Evolutionary conservation across 129 eudicot species (phyloP), one percentile per base, ranked within the genome.

Genomic region (Flaveria bidentis): DNA sequence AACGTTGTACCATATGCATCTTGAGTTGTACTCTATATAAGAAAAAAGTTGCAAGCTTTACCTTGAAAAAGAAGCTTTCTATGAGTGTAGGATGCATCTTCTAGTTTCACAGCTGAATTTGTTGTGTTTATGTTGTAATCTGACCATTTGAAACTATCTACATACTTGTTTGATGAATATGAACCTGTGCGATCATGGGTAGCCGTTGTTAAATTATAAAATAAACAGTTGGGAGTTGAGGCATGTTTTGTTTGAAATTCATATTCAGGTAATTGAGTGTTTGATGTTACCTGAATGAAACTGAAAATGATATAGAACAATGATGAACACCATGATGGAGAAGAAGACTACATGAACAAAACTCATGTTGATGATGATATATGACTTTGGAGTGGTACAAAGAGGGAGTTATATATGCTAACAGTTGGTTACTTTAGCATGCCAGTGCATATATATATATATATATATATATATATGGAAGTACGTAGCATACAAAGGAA

Each of bases 11-110:
- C 55, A 51, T 17, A 64, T 49, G 74, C 80, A 67, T 67, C 68
- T 52, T 42, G 18, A 55, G 45, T 42, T 67, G 67, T 67, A 76
- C 69, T 47, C 13, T 52, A 52, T 5, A 16, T 42, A 67, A 20
- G n/a, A 20, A 68, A 63, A 30, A 30, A 30, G 36, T 30, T 30
- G 36, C 30, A n/a, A 58, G 66, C 23, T 61, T 70, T 84, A 87
- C 91, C 91, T 78, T 84, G 83, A 28, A 69, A 75, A 83, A 84
- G 64, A 80, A 84, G 84, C 57, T 85, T 87, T 79, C 87, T 84
- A 71, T 81, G 84, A 63, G 74, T 64, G 26, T 65, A 78, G 57
- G 70, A 72, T 30, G 83, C 72, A 41, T 72, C 72, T 52, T 78
- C 86, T 56, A 72, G 44, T 49, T 50, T 60, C 68, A 65, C 25